A percentile compares a stretch with the other conserved stretches of the same genome.
Evolutionary conservation across 1,139 yeast species (phyloP).

Genomic region (Yamadazyma atmosphaerica): DNA sequence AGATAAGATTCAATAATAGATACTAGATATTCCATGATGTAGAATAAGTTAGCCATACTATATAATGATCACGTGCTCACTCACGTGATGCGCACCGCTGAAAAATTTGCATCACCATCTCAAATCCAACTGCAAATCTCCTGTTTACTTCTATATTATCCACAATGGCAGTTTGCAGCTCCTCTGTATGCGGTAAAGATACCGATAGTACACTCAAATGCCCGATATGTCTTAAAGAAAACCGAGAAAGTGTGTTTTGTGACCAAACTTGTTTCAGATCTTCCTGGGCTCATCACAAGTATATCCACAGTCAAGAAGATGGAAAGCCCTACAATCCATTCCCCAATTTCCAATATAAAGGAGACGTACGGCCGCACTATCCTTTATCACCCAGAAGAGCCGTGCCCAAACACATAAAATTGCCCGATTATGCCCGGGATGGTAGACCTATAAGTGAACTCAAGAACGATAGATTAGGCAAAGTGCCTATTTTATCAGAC

Average conservation of each 20-base stretch:
- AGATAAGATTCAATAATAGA: background rate
- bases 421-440: constrained; percentile 82
- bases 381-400: constrained; percentile 74
- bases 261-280: constrained; percentile 81
- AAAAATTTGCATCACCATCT: no score
- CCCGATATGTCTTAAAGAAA: constrained; percentile 85
- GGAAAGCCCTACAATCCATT: constrained; percentile 77
- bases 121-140: background rate
- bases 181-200: constrained; percentile 81
- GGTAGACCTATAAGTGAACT: constrained; percentile 85
- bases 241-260: constrained; percentile 67
- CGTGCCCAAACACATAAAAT: constrained; percentile 68
- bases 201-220: constrained; percentile 80
- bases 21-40: no score
- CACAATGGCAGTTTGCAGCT: constrained; percentile 49
- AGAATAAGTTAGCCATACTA: no score
- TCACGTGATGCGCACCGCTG: no score
- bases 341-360: constrained; percentile 74
- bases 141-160: background rate
- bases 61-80: no score
- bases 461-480: constrained; percentile 65
- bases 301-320: constrained; percentile 46
- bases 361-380: constrained; percentile 72
- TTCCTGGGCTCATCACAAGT: constrained; percentile 63
- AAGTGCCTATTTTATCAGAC: constrained; percentile 59